A percentile compares a stretch with the other conserved stretches of the same genome.
These are phyloP conservation scores for Gamarada debralockiae DNA, from an alignment of 495 filamentous ascomycete species.

Conservation along the genomic window DNA sequence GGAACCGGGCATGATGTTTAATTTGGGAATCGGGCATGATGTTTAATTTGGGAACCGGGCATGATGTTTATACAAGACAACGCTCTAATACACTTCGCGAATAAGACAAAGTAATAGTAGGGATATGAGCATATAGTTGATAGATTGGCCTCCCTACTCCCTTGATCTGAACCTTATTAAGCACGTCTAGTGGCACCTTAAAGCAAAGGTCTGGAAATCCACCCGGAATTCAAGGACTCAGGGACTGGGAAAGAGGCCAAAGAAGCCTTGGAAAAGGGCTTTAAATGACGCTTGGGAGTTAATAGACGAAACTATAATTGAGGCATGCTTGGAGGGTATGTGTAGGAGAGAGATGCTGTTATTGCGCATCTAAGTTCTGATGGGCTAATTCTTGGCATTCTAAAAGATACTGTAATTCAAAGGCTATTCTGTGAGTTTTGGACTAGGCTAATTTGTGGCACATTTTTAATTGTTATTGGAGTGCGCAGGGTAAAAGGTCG, in stretches of 20 bases:
- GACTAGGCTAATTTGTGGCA: too few species aligned
- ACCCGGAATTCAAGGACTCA: conserved; percentile 14
- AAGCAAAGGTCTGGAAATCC: conserved; percentile 15
- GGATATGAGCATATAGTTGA: conserved; percentile 12
- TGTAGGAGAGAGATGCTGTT: neutral
- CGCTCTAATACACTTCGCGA: conserved; percentile 7
- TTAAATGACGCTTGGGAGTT: conserved; percentile 14
- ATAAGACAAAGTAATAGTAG: conserved; percentile 10
- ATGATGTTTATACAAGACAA: conserved; percentile 17
- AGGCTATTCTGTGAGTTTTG: too few species aligned
- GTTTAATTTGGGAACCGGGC: conserved; percentile 5
- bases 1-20: too few species aligned
- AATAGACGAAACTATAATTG: conserved; percentile 13
- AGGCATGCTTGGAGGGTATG: conserved; percentile 17
- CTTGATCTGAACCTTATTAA: conserved; percentile 25
- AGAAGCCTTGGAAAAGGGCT: conserved; percentile 11
- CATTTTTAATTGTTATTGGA: too few species aligned
- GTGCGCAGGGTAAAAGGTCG: too few species aligned
- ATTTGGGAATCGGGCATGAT: conserved; percentile 3
- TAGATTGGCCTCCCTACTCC: too few species aligned
- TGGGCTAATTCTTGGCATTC: too few species aligned
- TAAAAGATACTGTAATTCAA: too few species aligned
- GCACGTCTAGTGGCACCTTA: conserved; percentile 19
- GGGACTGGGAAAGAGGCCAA: conserved; percentile 14
- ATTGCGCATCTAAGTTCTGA: too few species aligned